Evolutionary conservation across 1,284 basidiomycete species (phyloP).

Genomic region (Apiotrichum sp.): DNA sequence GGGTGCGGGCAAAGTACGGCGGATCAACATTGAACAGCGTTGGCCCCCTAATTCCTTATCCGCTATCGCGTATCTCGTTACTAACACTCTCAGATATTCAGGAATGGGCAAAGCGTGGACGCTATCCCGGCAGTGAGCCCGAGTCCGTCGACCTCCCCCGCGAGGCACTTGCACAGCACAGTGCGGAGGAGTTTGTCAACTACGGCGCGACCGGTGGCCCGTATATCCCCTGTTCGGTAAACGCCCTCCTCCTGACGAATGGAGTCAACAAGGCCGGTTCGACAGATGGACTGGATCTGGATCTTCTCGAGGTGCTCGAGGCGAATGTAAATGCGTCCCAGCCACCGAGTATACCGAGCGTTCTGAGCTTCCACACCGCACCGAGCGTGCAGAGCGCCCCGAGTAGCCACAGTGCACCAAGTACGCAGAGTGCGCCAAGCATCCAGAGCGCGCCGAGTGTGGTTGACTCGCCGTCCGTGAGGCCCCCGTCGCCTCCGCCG

Average conservation of each 20-base stretch:
- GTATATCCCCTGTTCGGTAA: neutral
- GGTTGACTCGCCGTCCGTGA: neutral
- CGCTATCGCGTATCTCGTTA: no score
- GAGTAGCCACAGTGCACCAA: no score
- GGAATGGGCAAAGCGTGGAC: constrained; percentile 1
- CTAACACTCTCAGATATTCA: neutral
- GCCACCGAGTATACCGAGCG: no score
- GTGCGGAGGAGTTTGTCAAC: constrained; percentile 2
- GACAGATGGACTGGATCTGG: neutral
- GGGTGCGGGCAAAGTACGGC: neutral
- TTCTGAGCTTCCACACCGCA: no score
- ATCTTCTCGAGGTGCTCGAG: no score
- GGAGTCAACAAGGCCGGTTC: no score
- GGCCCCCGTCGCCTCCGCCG: neutral
- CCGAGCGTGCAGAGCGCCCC: neutral
- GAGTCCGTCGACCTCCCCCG: neutral
- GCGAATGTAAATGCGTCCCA: no score
- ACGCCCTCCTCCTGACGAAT: neutral
- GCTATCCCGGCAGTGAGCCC: neutral
- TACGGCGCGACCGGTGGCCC: constrained; percentile 1
- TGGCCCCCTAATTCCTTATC: no score
- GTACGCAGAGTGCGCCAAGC: neutral
- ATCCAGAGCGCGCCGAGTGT: neutral
- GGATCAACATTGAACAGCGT: neutral
- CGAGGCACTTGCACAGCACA: neutral